phyloP scores from a whole-genome alignment of 1,139 yeast species.

The Pneumocystis carinii region DNA sequence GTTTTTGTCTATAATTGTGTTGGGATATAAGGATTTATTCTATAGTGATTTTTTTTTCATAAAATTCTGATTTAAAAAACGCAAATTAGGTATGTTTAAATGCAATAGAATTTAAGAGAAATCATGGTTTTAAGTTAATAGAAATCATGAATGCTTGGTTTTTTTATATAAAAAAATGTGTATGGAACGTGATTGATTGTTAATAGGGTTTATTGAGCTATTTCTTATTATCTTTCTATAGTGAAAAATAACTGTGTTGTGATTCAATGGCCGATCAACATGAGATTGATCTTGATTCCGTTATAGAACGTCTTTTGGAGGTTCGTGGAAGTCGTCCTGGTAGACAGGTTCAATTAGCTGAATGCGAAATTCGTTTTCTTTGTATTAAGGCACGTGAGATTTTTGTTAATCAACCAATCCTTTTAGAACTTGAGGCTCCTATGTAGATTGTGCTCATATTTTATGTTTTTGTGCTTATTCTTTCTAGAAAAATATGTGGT shows the following conservation, averaged over 20 bases:
- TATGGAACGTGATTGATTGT: background rate
- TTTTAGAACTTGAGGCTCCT: slow-evolving; percentile 91
- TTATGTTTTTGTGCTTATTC: background rate
- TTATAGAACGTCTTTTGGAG: slow-evolving; percentile 89
- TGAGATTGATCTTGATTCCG: slow-evolving; percentile 93
- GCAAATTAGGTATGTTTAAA: background rate
- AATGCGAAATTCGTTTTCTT: slow-evolving; percentile 83
- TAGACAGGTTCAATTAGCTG: slow-evolving; percentile 83
- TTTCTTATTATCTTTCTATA: background rate
- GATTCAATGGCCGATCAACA: slow-evolving; percentile 41
- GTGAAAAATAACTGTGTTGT: background rate
- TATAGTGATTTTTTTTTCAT: background rate
- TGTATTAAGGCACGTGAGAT: slow-evolving; percentile 97
- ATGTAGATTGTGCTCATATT: slow-evolving; percentile 47
- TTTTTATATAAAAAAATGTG: background rate
- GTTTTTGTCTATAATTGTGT: background rate
- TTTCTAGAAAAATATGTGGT: slow-evolving; percentile 30
- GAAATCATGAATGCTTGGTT: background rate
- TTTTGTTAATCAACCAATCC: slow-evolving; percentile 91
- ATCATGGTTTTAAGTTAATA: background rate
- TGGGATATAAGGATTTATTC: background rate
- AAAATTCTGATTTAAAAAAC: background rate
- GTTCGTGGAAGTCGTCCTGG: slow-evolving; percentile 98
- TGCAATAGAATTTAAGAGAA: background rate
- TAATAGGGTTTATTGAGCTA: background rate